These are phyloP conservation scores for Aspergillus viridinutans DNA, from an alignment of 2,329 filamentous ascomycete genomes.

Conservation along the genomic window DNA sequence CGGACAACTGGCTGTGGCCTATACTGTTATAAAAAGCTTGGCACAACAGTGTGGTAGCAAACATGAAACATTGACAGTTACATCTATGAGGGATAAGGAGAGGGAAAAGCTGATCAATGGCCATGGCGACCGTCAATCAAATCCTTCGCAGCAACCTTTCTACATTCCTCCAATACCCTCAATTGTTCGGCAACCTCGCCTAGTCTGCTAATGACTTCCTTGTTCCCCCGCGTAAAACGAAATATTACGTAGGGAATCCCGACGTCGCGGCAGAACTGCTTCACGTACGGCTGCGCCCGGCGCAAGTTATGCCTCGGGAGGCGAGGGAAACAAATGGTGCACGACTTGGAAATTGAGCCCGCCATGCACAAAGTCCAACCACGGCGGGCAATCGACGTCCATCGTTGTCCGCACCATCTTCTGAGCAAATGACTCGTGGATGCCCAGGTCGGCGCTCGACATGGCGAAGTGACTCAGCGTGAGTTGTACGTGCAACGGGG, in stretches of 20 bases:
- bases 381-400: slow-evolving; percentile 83
- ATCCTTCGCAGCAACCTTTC: slow-evolving; percentile 37
- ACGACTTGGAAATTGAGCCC: slow-evolving; percentile 87
- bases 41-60: no score
- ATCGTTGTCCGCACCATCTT: slow-evolving; percentile 90
- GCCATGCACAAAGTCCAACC: slow-evolving; percentile 86
- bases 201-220: slow-evolving; percentile 70
- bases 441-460: slow-evolving; percentile 82
- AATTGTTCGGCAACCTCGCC: slow-evolving; percentile 78
- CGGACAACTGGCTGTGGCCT: no score
- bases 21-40: no score
- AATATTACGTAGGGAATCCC: slow-evolving; percentile 81
- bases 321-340: slow-evolving; percentile 78
- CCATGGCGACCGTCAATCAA: neutral
- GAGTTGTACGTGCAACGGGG: slow-evolving; percentile 82
- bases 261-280: slow-evolving; percentile 76
- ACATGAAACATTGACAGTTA: no score
- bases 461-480: slow-evolving; percentile 93
- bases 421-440: slow-evolving; percentile 81
- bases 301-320: slow-evolving; percentile 83
- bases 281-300: slow-evolving; percentile 67
- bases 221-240: slow-evolving; percentile 81
- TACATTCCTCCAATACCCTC: slow-evolving; percentile 70
- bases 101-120: neutral
- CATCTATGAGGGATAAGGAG: no score